A percentile compares a stretch with the other conserved stretches of the same genome.
Conservation (phyloP, 768 basidiomycete species). For the Leucocoprinus sp. region DNA sequence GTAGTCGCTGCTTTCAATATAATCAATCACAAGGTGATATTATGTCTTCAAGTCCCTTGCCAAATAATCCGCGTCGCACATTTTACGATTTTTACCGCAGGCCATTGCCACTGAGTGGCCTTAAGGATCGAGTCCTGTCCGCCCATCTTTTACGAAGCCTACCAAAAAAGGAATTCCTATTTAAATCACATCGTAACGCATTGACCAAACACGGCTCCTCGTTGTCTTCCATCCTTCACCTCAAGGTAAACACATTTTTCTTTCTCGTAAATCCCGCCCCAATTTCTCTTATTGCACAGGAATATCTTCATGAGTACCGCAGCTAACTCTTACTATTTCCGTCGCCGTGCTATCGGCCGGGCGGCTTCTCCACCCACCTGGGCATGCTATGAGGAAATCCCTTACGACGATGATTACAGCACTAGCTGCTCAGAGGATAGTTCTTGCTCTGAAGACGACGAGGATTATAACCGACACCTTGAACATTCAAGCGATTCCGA, state of each 20-base stretch:
- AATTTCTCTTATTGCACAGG: background rate
- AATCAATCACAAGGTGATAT: too few species aligned
- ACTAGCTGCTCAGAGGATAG: conserved; percentile 41
- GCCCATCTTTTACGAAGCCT: background rate
- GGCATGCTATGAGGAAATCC: conserved; percentile 90
- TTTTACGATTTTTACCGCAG: too few species aligned
- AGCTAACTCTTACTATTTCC: conserved; percentile 42
- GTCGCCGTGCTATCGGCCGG: conserved; percentile 68
- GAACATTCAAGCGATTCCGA: conserved; percentile 14
- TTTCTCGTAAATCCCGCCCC: background rate
- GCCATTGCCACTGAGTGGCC: too few species aligned
- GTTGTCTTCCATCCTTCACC: conserved; percentile 9
- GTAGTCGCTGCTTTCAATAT: too few species aligned
- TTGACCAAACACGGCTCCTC: conserved; percentile 6
- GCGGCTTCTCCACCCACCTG: conserved; percentile 81
- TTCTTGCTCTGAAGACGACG: conserved; percentile 70
- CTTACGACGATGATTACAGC: conserved; percentile 56
- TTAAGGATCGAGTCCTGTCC: background rate
- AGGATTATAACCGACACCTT: conserved; percentile 38
- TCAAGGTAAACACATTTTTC: background rate
- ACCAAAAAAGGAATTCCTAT: background rate
- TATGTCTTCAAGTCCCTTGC: too few species aligned
- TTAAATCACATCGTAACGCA: conserved; percentile 1
- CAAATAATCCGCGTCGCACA: too few species aligned
- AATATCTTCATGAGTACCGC: conserved; percentile 27